Evolutionary conservation across 768 basidiomycete genomes (phyloP), one percentile per base, ranked within the genome.

Genomic region (Naganishia randhawae): DNA sequence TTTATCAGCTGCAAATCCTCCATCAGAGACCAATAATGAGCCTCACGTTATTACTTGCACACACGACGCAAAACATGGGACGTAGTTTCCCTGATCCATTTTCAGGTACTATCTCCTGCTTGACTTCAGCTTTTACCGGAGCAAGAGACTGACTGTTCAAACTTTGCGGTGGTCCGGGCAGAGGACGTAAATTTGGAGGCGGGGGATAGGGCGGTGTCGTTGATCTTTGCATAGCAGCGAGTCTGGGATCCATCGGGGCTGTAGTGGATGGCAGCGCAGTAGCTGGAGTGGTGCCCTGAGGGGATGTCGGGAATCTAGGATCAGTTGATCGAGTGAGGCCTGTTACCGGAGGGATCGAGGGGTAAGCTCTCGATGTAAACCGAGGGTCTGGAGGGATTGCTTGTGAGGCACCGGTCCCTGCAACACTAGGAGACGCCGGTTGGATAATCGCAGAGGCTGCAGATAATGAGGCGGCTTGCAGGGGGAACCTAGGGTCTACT

Each of bases 1-100:
- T 33, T 25, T 19, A 71, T 25, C n/a, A 50, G 62, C 8, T 17
- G 10, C 48, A 37, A 65, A 33, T 13, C 19, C 8, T 27, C 71
- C 48, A 68, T 8, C 22, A 29, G n/a, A 31, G 64, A 32, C 27
- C 32, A 53, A 29, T 32, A 33, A 66, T n/a, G 50, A 45, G 31
- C 81, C 86, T 69, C 78, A 90, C 94, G 83, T 98, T 92, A 77
- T 99, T 99, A 76, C 92, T 97, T n/a, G 96, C 95, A 77, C 96
- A 99, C 35, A 98, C 96, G 10, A 99, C 91, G 76, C 96, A 98
- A 82, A 98, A 98, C 52, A 96, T 77, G 1, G 91, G 92, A 13
- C 90, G 83, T 39, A 61, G 27, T 29, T 61, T 61, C 37, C 57
- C 57, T 16, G 37, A 61, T 6, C 41, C 57, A 25, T 19, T 61